Base-by-base conservation (phyloP, 495 filamentous ascomycete species). In the Neurospora sp. region DNA sequence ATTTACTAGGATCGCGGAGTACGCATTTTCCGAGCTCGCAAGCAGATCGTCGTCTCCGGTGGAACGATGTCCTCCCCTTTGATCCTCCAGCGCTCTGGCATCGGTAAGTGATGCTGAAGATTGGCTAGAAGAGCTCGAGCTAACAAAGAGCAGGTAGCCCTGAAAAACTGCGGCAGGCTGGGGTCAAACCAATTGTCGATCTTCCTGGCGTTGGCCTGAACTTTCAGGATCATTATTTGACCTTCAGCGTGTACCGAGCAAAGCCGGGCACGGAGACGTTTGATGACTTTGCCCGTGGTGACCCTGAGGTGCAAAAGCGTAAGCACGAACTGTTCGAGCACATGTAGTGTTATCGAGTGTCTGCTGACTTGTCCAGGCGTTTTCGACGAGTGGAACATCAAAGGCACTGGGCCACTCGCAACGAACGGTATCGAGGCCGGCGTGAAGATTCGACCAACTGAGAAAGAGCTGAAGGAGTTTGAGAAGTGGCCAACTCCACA, bases 211-310 rank as follows among this genome's bases (percentile, higher is more conserved):
- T 95, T 70, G 93, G 92, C 72, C 85, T 90, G 39, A 94, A 94
- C 82, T 94, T 93, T 87, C 92, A 94, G 79, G 92, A 94, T 80
- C 93, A 95, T 76, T 93, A 96, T 79, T 87, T 96, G 40, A 93
- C 91, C 3, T 94, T 95, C 80, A 89, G 92, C 4, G 86, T 88
- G 66, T 94, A 86, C 78, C 85, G 92, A 44, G 92, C 92, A 39
- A 94, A 93, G 84, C 92, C 92, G 2, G 88, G 91, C 38, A 89
- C 89, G 8, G 92, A 96, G 77, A 89, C 88, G 2, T 96, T 94
- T 76, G 93, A 94, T 78, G 92, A 94, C 80, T 95, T 96, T 80
- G 85, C 91, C 3, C 87, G 93, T 44, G 92, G 92, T 49, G 91
- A 90, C 72, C 90, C 91, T 0, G 87, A 90, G 78, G 88, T 91